Conservation (phyloP, 192 early-diverging fungal genomes). For the Thoreauomyces humboldtii region DNA sequence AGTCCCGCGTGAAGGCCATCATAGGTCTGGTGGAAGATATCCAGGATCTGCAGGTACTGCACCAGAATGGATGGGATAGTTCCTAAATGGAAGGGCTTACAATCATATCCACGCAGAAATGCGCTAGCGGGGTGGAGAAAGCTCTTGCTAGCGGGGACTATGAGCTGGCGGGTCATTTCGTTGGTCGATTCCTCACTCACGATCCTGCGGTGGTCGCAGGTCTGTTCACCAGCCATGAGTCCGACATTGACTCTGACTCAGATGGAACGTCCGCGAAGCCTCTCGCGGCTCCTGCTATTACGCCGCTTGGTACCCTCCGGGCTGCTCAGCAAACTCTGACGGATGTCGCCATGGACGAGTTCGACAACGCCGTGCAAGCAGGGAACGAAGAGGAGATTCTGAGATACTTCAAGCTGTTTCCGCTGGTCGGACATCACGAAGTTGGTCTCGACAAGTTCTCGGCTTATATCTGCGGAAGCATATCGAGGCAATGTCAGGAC, state of each 20-base stretch:
- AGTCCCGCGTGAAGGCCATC: slow-evolving; percentile 68
- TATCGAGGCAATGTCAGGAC: slow-evolving; percentile 73
- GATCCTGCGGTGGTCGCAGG: slow-evolving; percentile 58
- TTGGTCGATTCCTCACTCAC: slow-evolving; percentile 60
- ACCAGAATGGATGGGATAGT: neutral
- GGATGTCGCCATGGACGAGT: slow-evolving; percentile 70
- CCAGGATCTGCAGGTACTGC: slow-evolving; percentile 40
- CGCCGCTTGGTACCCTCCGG: slow-evolving; percentile 52
- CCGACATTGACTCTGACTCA: too few species aligned
- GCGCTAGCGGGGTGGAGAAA: slow-evolving; percentile 61
- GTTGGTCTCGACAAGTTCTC: slow-evolving; percentile 88
- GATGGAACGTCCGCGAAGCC: neutral
- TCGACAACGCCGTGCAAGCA: slow-evolving; percentile 72
- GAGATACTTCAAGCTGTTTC: slow-evolving; percentile 88
- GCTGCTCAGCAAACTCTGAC: slow-evolving; percentile 64
- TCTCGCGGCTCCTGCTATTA: neutral
- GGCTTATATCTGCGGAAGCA: slow-evolving; percentile 75
- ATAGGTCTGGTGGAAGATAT: slow-evolving; percentile 72
- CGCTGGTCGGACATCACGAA: slow-evolving; percentile 76
- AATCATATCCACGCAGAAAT: slow-evolving; percentile 33
- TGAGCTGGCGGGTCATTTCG: slow-evolving; percentile 65
- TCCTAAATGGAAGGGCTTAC: neutral
- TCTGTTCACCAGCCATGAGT: slow-evolving; percentile 57
- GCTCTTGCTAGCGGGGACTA: slow-evolving; percentile 62
- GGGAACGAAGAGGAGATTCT: slow-evolving; percentile 75